Percentiles rank a stretch among this genome's conserved stretches.
Conservation (phyloP, 2,329 filamentous ascomycete species). For the Emmonsiellopsis sp. region DNA sequence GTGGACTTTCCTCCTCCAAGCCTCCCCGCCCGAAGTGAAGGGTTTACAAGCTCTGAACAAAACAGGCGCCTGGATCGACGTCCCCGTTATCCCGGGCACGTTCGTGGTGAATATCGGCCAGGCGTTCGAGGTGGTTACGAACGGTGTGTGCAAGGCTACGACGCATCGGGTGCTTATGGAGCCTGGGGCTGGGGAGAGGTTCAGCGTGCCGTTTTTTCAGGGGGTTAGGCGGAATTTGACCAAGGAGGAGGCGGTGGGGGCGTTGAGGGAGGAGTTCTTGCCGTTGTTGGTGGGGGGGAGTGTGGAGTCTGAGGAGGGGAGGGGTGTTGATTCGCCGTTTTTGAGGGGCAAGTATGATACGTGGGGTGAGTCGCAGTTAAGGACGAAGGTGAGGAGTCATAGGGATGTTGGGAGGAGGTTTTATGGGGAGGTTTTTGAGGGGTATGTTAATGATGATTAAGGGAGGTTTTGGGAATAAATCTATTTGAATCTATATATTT, state of each 20-base stretch:
- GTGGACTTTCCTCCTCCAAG: slow-evolving; percentile 57
- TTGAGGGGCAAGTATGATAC: slow-evolving; percentile 43
- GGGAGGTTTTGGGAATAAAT: neutral
- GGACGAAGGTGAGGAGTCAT: slow-evolving; percentile 48
- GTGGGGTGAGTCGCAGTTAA: slow-evolving; percentile 47
- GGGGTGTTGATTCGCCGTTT: slow-evolving; percentile 42
- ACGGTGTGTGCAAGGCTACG: slow-evolving; percentile 36
- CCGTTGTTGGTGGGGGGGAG: slow-evolving; percentile 4
- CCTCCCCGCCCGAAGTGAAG: slow-evolving; percentile 42
- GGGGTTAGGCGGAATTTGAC: slow-evolving; percentile 42
- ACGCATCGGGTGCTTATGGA: slow-evolving; percentile 33
- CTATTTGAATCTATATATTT: neutral
- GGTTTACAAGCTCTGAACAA: slow-evolving; percentile 38
- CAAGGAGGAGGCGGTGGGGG: slow-evolving; percentile 33
- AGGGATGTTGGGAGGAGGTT: slow-evolving; percentile 40
- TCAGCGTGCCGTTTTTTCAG: slow-evolving; percentile 40
- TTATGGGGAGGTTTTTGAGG: slow-evolving; percentile 41
- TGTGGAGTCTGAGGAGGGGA: slow-evolving; percentile 29
- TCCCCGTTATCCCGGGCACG: slow-evolving; percentile 28
- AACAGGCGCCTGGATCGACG: slow-evolving; percentile 34
- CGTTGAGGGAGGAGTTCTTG: slow-evolving; percentile 32
- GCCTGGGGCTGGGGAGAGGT: slow-evolving; percentile 35
- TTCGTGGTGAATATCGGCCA: slow-evolving; percentile 39
- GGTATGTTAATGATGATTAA: slow-evolving; percentile 37
- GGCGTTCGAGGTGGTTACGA: slow-evolving; percentile 34